Base-by-base conservation (phyloP, 2,329 filamentous ascomycete species). In the Arachnomyces sp. region DNA sequence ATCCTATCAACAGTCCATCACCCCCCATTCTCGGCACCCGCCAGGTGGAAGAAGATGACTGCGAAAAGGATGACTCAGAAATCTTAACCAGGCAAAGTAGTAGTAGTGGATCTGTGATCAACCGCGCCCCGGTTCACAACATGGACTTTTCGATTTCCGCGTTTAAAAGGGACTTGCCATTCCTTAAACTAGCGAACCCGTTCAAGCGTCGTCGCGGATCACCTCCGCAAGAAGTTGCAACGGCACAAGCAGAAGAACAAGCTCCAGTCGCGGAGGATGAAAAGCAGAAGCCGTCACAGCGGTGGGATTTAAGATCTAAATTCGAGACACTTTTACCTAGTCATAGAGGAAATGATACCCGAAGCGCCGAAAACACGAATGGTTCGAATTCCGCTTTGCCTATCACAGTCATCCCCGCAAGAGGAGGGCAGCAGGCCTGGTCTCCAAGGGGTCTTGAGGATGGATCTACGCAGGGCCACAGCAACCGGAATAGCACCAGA, bases 321-420 rank as follows among this genome's bases (percentile, higher is more conserved):
- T 48, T 72, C 0, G 69, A 70, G 35, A 67, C 66, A 2, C 65
- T 61, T 37, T 53, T 76, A 38, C 67, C 72, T 8, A 64, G 72
- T 3, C 66, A 73, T 34, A 64, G 69, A 46, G 67, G 66, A 36
- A 64, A 72, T 37, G 62, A 58, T 32, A 60, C 68, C 33, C 36
- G 45, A 31, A 46, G 63, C 53, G 45, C 67, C 57, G 36, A 63
- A 54, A 54, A 66, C 51, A 48, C 57, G 38, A 53, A 54, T 15
- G 49, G 48, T 21, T 49, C 57, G 3, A 65, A 70, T 14, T 53
- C 55, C 5, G 61, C 71, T 14, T 50, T 78, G 9, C 75, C 75
- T 2, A 69, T 80, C 14, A 81, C 75, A 0, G 68, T 81, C 21
- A 78, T 82, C 37, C 78, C 77, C 3, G 75, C 76, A 44, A 70